These are phyloP conservation scores for Waltiozyma sp. DNA, from an alignment of 1,139 yeast genomes.

Conservation along the genomic window DNA sequence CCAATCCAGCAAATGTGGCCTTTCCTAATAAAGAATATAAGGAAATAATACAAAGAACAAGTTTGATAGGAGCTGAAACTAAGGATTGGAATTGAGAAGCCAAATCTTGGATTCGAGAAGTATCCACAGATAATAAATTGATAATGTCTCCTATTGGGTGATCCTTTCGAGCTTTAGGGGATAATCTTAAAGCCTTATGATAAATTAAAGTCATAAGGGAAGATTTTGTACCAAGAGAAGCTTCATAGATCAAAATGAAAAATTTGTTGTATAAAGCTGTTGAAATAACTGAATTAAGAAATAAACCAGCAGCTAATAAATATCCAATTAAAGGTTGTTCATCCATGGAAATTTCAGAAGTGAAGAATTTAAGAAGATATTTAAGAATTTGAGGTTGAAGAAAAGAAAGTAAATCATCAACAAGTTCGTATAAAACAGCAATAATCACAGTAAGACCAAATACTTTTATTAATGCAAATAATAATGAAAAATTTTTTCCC, in stretches of 20 bases:
- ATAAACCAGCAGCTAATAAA: constrained; percentile 39
- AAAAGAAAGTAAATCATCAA: constrained; percentile 34
- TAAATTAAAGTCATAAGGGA: constrained; percentile 39
- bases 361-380: constrained; percentile 36
- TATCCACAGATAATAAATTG: constrained; percentile 50
- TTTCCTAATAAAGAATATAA: constrained; percentile 49
- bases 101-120: constrained; percentile 40
- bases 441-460: constrained; percentile 35
- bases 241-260: constrained; percentile 38
- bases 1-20: constrained; percentile 51
- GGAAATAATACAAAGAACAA: constrained; percentile 42
- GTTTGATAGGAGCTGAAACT: constrained; percentile 49
- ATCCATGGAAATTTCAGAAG: constrained; percentile 5
- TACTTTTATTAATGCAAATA: constrained; percentile 32
- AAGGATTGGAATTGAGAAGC: constrained; percentile 42
- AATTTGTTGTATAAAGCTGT: constrained; percentile 42
- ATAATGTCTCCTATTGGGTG: constrained; percentile 47
- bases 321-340: constrained; percentile 39
- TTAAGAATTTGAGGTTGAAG: constrained; percentile 49
- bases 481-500: constrained; percentile 28
- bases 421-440: constrained; percentile 35
- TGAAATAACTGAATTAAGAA: constrained; percentile 33
- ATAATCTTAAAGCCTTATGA: constrained; percentile 37
- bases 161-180: constrained; percentile 34
- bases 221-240: constrained; percentile 41